phyloP scores from a whole-genome alignment of 2,329 filamentous ascomycete species.

The Botrytis hyacinthi region DNA sequence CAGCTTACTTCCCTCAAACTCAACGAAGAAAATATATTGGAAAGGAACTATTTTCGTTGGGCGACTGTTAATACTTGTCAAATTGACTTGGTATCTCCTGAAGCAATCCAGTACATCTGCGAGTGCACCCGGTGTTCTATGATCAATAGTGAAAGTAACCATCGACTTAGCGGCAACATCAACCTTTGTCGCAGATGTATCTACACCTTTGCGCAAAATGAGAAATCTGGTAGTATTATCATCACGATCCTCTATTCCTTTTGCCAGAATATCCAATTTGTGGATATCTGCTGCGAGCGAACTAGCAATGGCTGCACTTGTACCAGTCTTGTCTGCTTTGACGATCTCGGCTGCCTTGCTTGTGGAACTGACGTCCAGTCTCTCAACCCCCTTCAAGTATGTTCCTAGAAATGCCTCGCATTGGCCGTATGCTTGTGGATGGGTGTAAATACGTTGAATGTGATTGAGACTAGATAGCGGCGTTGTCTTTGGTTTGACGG shows the following conservation, averaged over 20 bases:
- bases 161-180: slow-evolving; percentile 60
- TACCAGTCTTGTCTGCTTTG: slow-evolving; percentile 54
- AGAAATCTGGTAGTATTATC: slow-evolving; percentile 82
- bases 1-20: slow-evolving; percentile 67
- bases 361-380: slow-evolving; percentile 81
- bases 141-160: slow-evolving; percentile 79
- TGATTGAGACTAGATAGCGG: slow-evolving; percentile 55
- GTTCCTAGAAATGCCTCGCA: slow-evolving; percentile 72
- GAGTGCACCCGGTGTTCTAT: slow-evolving; percentile 75
- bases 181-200: slow-evolving; percentile 24
- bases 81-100: slow-evolving; percentile 67
- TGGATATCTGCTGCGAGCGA: slow-evolving; percentile 68
- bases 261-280: slow-evolving; percentile 66
- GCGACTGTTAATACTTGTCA: slow-evolving; percentile 87
- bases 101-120: slow-evolving; percentile 81
- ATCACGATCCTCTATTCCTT: slow-evolving; percentile 67
- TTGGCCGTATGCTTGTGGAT: slow-evolving; percentile 94
- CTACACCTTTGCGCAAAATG: slow-evolving; percentile 49
- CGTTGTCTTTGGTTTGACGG: slow-evolving; percentile 46
- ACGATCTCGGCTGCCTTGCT: slow-evolving; percentile 81
- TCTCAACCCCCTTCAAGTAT: slow-evolving; percentile 71
- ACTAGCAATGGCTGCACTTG: slow-evolving; percentile 75
- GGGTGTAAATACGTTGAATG: slow-evolving; percentile 79
- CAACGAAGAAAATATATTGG: slow-evolving; percentile 93
- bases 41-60: slow-evolving; percentile 74